A percentile compares a stretch with the other conserved stretches of the same genome.
Evolutionary conservation across 139 green algal species (phyloP).

Genomic region (Mesostigma viride): DNA sequence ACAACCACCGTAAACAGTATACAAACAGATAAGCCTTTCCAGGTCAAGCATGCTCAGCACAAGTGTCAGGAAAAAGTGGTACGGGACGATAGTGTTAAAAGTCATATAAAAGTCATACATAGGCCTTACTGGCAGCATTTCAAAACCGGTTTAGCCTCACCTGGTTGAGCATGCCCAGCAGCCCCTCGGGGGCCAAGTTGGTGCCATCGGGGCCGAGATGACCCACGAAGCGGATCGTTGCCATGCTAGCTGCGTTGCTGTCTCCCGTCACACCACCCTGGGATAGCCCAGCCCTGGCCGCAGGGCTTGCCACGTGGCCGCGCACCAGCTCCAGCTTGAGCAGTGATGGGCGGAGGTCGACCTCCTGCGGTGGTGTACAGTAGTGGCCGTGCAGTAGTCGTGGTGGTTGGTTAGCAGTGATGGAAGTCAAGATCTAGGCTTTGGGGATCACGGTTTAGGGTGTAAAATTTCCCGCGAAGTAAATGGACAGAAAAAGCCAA

Average conservation of each 20-base stretch:
- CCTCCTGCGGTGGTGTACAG: slow-evolving; percentile 19
- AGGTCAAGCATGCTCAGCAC: not conserved
- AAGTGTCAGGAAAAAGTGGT: not conserved
- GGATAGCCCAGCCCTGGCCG: slow-evolving; percentile 8
- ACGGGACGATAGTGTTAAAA: not conserved
- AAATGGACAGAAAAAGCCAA: no score
- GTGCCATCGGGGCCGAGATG: slow-evolving; percentile 10
- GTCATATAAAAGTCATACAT: not conserved
- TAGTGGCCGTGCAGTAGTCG: slow-evolving; percentile 15
- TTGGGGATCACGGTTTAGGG: no score
- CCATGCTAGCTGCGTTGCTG: not conserved
- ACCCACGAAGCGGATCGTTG: not conserved
- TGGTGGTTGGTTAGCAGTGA: no score
- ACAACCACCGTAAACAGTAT: not conserved
- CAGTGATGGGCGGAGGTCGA: slow-evolving; percentile 29
- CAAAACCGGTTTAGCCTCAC: not conserved
- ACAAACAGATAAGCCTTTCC: not conserved
- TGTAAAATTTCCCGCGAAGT: no score
- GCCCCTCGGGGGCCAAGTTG: slow-evolving; percentile 20
- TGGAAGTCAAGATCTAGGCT: no score
- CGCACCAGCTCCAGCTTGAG: slow-evolving; percentile 25
- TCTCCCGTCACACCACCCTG: not conserved
- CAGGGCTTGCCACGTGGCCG: not conserved
- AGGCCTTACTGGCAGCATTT: not conserved
- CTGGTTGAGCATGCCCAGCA: slow-evolving; percentile 29